Evolutionary conservation across 2,329 filamentous ascomycete genomes (phyloP), one percentile per base, ranked within the genome.

Genomic region (Microsporum ferrugineum): DNA sequence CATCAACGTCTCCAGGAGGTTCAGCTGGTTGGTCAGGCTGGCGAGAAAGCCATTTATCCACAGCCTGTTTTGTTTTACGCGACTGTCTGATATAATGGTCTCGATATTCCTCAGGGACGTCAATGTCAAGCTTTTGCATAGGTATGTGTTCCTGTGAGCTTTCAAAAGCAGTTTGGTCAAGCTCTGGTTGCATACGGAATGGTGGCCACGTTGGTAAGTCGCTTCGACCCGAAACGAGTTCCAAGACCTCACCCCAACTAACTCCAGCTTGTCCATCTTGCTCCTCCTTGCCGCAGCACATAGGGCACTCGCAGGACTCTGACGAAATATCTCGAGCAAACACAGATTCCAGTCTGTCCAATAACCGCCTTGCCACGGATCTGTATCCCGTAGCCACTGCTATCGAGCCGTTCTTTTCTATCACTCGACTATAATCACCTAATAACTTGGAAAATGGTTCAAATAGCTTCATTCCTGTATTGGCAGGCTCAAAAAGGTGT

Each of bases 361-460:
- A 81, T 29, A 97, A 77, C 58, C 91, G 84, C 3, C 94, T 85
- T 2, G 94, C 94, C n/a, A 97, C 88, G 0, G 92, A 96, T 60
- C 89, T 85, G 72, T 97, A 96, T 4, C 94, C 94, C 0, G 92
- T 97, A 14, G 94, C 94, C 1, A 97, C 94, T 1, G 94, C 94
- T 3, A 99, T 78, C 0, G 92, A 97, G 2, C 94, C 94, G 67
- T 88, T 89, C 64, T 88, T 91, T 47, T 82, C 78, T 64, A 97
- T 80, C 2, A 99, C 91, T 2, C 83, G 82, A 65, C 87, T 83
- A 71, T 96, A 97, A 69, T 95, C 88, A 66, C 95, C 88, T 27
- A 99, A 80, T 1, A 96, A 80, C 65, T 84, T 86, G 71, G 88
- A 88, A 66, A 94, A 89, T 0, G 90, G 89, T 3, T 87, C 83